Base-by-base conservation (phyloP, 176 grass and related monocot species). In the Carex pumila region DNA sequence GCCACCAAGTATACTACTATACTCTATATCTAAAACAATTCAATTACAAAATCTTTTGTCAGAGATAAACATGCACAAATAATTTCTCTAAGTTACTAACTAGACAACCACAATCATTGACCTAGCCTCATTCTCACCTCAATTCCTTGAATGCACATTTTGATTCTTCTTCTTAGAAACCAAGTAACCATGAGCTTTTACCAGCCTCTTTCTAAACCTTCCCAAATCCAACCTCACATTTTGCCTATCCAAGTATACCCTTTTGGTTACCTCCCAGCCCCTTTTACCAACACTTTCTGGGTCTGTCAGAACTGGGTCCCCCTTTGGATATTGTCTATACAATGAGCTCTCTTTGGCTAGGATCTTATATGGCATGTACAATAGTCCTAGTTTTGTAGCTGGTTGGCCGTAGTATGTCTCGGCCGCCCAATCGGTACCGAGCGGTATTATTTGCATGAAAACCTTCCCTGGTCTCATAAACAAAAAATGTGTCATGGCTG, bases 401-500 rank as follows among this genome's bases (percentile, higher is more conserved):
- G 92, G 95, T 59, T 92, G 87, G 57, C 91, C 92, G 83, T 90
- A 98, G 84, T 93, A 93, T 0, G 87, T 88, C 1, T 73, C 80
- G 2, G 95, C 92, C 4, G 91, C 90, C 95, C 91, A 94, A 71
- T 91, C 89, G 36, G 85, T 91, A 70, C 88, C 91, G 0, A 98
- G 89, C 0, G 92, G 95, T 25, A 98, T 85, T 43, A 98, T 86
- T 79, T 98, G 96, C 12, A 98, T 87, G 91, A 98, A 92, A 86
- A 93, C 91, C 85, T 90, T 91, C 0, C 91, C 91, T 0, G 96
- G 93, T 0, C 92, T 87, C 90, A 99, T 91, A 86, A 95, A 99
- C 3, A 99, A 74, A 72, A 99, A 92, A 67, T 99, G 93, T 58
- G 91, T 95, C 97, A 99, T 93, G 34, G 92, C 97, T 7, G 97